A percentile compares a stretch with the other conserved stretches of the same genome.
These are phyloP conservation scores for Plasmopara viticola DNA, from an alignment of 352 stramenopile species.

Conservation along the genomic window DNA sequence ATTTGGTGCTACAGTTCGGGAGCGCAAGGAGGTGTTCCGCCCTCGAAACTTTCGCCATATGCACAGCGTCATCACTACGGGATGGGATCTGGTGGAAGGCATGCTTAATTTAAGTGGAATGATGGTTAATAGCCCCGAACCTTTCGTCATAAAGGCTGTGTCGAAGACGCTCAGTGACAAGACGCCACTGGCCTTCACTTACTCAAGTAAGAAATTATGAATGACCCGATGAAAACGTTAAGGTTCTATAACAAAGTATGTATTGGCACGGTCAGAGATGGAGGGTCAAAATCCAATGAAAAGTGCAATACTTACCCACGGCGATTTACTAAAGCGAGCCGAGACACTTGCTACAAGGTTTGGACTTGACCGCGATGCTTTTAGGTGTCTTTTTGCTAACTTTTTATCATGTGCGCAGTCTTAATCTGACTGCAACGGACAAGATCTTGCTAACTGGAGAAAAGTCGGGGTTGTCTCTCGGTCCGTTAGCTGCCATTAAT, in stretches of 20 bases:
- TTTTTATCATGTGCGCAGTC: constrained; percentile 20
- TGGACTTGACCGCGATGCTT: constrained; percentile 2
- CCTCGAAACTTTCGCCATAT: constrained; percentile 75
- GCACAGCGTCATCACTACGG: constrained; percentile 82
- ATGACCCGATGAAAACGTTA: neutral
- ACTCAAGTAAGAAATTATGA: constrained; percentile 46
- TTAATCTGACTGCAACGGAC: constrained; percentile 68
- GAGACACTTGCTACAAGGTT: constrained; percentile 66
- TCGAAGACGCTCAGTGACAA: constrained; percentile 58
- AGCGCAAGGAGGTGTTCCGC: constrained; percentile 56
- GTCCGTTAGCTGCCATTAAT: constrained; percentile 64
- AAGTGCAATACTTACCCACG: constrained; percentile 69
- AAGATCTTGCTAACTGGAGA: constrained; percentile 80
- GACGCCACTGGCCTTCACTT: constrained; percentile 68
- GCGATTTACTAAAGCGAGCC: constrained; percentile 71
- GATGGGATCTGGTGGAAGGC: constrained; percentile 59
- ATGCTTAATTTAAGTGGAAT: constrained; percentile 77
- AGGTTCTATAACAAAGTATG: neutral
- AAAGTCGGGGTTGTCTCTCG: constrained; percentile 55
- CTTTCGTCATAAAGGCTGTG: constrained; percentile 48
- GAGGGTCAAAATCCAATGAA: constrained; percentile 77
- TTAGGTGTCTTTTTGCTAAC: neutral
- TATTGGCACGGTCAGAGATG: constrained; percentile 39
- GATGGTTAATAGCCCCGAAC: constrained; percentile 74
- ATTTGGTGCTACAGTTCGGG: constrained; percentile 34